Conservation (phyloP, 257 asterid species). For the Rubia yunnanensis region DNA sequence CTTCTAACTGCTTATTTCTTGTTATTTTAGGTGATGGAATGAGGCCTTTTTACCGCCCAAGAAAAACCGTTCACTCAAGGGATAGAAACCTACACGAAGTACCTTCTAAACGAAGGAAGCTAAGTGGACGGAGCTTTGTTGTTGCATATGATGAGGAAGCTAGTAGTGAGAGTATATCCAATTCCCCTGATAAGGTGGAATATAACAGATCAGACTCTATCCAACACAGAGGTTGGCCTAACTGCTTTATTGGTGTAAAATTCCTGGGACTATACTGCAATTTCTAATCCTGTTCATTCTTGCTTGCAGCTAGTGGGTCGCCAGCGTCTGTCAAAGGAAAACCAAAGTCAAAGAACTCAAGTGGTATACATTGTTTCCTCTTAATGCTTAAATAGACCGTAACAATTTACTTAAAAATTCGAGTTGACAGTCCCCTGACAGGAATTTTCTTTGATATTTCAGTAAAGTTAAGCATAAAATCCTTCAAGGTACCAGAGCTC, state of each 20-base stretch:
- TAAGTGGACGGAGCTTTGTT: conserved; percentile 36
- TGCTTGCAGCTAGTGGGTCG: conserved; percentile 38
- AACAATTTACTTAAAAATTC: not conserved
- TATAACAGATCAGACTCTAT: conserved; percentile 22
- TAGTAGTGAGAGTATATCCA: conserved; percentile 57
- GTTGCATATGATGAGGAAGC: conserved; percentile 48
- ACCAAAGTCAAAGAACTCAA: conserved; percentile 38
- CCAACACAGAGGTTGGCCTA: conserved; percentile 25
- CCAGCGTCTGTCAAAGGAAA: conserved; percentile 33
- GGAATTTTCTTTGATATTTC: conserved; percentile 16
- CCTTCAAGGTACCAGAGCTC: conserved; percentile 94
- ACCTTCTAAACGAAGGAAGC: conserved; percentile 66
- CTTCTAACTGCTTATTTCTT: conserved; percentile 1
- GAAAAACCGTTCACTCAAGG: conserved; percentile 44
- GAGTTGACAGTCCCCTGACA: not conserved
- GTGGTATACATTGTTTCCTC: conserved; percentile 36
- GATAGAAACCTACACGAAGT: conserved; percentile 42
- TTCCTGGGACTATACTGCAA: not conserved
- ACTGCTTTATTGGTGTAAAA: not conserved
- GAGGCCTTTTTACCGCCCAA: conserved; percentile 50
- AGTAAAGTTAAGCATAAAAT: conserved; percentile 86
- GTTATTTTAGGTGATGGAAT: conserved; percentile 48
- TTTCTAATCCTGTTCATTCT: conserved; percentile 17
- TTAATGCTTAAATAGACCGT: not conserved
- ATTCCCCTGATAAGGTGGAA: conserved; percentile 46